Percentiles rank a stretch among this genome's conserved stretches.
Evolutionary conservation across 2,329 filamentous ascomycete genomes (phyloP).

Genomic region (Fusarium temperatum): DNA sequence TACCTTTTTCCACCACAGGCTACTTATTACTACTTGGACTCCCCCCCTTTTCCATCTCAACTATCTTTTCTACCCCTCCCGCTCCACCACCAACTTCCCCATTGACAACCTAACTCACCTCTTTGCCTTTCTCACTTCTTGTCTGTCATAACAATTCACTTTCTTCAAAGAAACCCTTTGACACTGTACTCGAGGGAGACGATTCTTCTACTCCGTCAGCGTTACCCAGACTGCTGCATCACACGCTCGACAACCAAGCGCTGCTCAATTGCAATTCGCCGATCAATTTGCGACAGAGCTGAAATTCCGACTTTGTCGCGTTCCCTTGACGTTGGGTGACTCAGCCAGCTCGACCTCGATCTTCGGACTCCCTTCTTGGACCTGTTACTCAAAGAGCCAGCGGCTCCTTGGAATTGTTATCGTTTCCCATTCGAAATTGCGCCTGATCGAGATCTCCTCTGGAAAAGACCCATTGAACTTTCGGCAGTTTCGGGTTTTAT

Average conservation of each 20-base stretch:
- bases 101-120: constrained; percentile 41
- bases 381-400: background rate
- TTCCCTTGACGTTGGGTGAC: constrained; percentile 31
- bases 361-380: constrained; percentile 17
- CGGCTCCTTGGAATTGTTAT: constrained; percentile 10
- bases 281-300: constrained; percentile 27
- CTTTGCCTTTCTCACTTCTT: constrained; percentile 30
- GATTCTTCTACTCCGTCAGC: constrained; percentile 11
- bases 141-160: constrained; percentile 26
- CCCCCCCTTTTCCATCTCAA: constrained; percentile 37
- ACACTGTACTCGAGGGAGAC: constrained; percentile 11
- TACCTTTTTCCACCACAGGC: background rate
- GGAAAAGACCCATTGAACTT: background rate
- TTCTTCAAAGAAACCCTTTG: constrained; percentile 23
- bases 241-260: background rate
- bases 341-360: constrained; percentile 32
- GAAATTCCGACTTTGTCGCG: constrained; percentile 7
- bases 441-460: background rate
- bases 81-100: constrained; percentile 41
- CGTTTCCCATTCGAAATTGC: constrained; percentile 12
- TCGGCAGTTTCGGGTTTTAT: constrained; percentile 3
- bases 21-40: constrained; percentile 43
- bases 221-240: constrained; percentile 1
- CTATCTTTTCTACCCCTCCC: constrained; percentile 40
- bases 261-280: constrained; percentile 15